phyloP scores from a whole-genome alignment of 1,139 yeast species.

The Candida labiduridarum region DNA sequence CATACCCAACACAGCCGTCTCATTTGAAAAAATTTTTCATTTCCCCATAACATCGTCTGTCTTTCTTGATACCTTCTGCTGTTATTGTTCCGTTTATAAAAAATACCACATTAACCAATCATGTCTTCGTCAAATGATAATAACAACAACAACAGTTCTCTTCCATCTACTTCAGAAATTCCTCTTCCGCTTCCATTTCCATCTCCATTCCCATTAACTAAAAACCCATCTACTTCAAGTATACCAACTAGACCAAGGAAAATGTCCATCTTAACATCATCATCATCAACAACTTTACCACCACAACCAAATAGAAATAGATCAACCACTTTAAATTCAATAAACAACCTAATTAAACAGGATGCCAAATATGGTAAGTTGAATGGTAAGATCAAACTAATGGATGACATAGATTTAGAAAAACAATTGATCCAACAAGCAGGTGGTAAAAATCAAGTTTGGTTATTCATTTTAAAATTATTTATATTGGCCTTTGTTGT shows the following conservation, averaged over 20 bases:
- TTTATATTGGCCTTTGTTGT: constrained; percentile 32
- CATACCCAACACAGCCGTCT: no score
- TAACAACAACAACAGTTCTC: neutral
- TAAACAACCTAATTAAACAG: constrained; percentile 17
- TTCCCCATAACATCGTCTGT: no score
- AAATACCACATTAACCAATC: neutral
- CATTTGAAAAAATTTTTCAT: no score
- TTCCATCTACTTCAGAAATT: neutral
- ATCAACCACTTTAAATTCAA: constrained; percentile 8
- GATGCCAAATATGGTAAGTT: constrained; percentile 13
- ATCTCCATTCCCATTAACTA: constrained; percentile 4
- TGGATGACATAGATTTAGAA: constrained; percentile 39
- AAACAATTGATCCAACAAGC: constrained; percentile 42
- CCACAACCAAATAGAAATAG: constrained; percentile 3
- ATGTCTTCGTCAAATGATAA: neutral
- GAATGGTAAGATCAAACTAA: constrained; percentile 11
- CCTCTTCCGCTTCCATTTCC: neutral
- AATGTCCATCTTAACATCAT: neutral
- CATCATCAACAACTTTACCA: neutral
- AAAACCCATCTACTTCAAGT: constrained; percentile 5
- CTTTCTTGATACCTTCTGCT: no score
- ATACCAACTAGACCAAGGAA: constrained; percentile 4
- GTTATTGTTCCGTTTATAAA: neutral
- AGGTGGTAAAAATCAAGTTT: constrained; percentile 40
- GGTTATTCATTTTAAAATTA: constrained; percentile 35